Evolutionary conservation across 1,139 yeast species (phyloP).

Genomic region (Saccharomyces pastorianus): DNA sequence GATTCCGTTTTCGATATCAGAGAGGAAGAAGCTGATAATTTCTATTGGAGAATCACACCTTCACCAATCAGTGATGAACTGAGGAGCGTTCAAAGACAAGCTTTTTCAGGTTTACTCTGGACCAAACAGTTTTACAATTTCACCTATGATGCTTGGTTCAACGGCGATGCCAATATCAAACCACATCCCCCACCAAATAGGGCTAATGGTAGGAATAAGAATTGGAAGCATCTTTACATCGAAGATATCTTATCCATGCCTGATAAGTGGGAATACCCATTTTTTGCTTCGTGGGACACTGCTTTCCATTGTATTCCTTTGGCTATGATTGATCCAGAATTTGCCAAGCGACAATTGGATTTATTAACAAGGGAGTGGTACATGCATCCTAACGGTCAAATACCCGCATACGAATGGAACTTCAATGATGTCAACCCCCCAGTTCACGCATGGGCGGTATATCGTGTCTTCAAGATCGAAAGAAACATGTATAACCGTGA

Average conservation of each 20-base stretch:
- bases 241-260: slow-evolving; percentile 88
- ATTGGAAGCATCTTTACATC: slow-evolving; percentile 85
- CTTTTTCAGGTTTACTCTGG: slow-evolving; percentile 92
- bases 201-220: slow-evolving; percentile 75
- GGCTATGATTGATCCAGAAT: slow-evolving; percentile 91
- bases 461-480: slow-evolving; percentile 82
- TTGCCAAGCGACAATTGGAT: slow-evolving; percentile 85
- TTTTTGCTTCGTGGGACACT: slow-evolving; percentile 96
- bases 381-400: slow-evolving; percentile 98
- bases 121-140: slow-evolving; percentile 88
- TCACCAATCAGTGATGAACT: slow-evolving; percentile 77
- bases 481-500: slow-evolving; percentile 77
- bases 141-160: slow-evolving; percentile 79
- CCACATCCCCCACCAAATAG: slow-evolving; percentile 72
- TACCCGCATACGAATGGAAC: slow-evolving; percentile 97
- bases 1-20: slow-evolving; percentile 69
- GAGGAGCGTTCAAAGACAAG: slow-evolving; percentile 84
- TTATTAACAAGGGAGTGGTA: slow-evolving; percentile 91
- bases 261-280: slow-evolving; percentile 95
- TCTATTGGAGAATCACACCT: slow-evolving; percentile 86
- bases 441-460: slow-evolving; percentile 96
- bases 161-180: slow-evolving; percentile 74
- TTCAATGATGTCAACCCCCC: slow-evolving; percentile 95
- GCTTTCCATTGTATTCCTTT: slow-evolving; percentile 93
- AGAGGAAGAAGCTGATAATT: slow-evolving; percentile 87